A percentile compares a stretch with the other conserved stretches of the same genome.
These are phyloP conservation scores for Amanita rimosa DNA, from an alignment of 768 basidiomycete genomes.

Conservation along the genomic window DNA sequence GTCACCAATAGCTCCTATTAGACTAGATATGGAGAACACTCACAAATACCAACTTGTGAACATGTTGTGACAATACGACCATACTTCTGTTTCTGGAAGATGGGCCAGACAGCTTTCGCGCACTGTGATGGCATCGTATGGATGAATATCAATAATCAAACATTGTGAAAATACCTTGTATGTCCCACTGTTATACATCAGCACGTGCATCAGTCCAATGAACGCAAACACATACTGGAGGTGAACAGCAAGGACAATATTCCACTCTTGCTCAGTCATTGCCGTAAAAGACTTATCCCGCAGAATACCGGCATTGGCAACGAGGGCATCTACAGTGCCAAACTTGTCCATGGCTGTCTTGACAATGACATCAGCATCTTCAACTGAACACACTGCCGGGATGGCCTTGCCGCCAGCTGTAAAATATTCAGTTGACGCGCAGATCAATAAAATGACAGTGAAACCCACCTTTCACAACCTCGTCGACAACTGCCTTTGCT, in stretches of 20 bases:
- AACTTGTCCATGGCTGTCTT: slow-evolving; percentile 81
- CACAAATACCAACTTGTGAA: slow-evolving; percentile 88
- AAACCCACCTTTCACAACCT: slow-evolving; percentile 62
- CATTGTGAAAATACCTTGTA: slow-evolving; percentile 51
- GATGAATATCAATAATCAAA: neutral
- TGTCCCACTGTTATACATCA: slow-evolving; percentile 46
- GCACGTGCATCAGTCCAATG: slow-evolving; percentile 1
- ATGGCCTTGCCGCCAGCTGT: slow-evolving; percentile 84
- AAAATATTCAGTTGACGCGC: neutral
- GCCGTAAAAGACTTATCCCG: slow-evolving; percentile 88
- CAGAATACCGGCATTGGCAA: slow-evolving; percentile 91
- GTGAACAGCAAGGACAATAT: slow-evolving; percentile 81
- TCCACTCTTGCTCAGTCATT: slow-evolving; percentile 92
- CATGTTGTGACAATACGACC: slow-evolving; percentile 93
- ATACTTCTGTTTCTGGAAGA: slow-evolving; percentile 94
- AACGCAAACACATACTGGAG: slow-evolving; percentile 35
- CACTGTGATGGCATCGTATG: slow-evolving; percentile 36
- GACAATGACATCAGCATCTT: slow-evolving; percentile 86
- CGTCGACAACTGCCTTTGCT: slow-evolving; percentile 77
- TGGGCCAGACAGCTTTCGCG: slow-evolving; percentile 90
- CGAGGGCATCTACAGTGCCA: slow-evolving; percentile 76
- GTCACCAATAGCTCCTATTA: neutral
- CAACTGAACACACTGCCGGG: slow-evolving; percentile 75
- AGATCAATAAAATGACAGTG: neutral
- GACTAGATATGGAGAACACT: slow-evolving; percentile 17